Conservation (phyloP, 139 green algal genomes). For the Micromonas commoda region DNA sequence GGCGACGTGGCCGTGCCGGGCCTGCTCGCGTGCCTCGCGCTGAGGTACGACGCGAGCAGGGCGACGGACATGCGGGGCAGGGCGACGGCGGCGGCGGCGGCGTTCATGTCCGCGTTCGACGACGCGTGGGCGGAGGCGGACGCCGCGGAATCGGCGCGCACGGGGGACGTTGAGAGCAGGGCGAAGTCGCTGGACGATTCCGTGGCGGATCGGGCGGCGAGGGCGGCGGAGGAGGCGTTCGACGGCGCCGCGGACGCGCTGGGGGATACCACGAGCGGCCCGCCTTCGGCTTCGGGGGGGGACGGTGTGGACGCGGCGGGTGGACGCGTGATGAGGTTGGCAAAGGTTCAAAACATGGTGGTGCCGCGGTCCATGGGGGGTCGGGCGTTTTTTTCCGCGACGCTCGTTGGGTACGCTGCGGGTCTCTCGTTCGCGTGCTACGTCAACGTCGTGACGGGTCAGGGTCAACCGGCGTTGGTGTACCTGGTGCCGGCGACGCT, state of each 20-base stretch:
- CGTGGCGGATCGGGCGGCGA: background rate
- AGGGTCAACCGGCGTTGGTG: constrained; percentile 76
- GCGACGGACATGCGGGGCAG: constrained; percentile 7
- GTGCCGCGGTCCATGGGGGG: background rate
- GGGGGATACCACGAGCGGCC: background rate
- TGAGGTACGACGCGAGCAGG: constrained; percentile 42
- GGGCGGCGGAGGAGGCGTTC: background rate
- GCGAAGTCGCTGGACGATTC: background rate
- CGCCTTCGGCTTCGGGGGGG: no score
- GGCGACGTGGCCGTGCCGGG: constrained; percentile 86
- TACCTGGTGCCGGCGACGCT: constrained; percentile 68
- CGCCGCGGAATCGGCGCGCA: background rate
- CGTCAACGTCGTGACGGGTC: constrained; percentile 67
- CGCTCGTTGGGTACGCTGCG: constrained; percentile 56
- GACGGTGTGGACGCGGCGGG: background rate
- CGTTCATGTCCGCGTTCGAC: constrained; percentile 13
- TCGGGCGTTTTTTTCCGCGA: constrained; percentile 4
- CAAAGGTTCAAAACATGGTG: background rate
- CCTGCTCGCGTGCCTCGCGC: constrained; percentile 64
- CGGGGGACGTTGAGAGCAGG: background rate
- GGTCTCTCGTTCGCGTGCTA: constrained; percentile 69
- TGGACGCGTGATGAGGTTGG: background rate
- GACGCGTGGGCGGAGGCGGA: background rate
- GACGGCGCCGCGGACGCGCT: constrained; percentile 1
- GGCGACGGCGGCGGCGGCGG: constrained; percentile 8